Base-by-base conservation (phyloP, 2,329 filamentous ascomycete species). In the Fusarium sp. region DNA sequence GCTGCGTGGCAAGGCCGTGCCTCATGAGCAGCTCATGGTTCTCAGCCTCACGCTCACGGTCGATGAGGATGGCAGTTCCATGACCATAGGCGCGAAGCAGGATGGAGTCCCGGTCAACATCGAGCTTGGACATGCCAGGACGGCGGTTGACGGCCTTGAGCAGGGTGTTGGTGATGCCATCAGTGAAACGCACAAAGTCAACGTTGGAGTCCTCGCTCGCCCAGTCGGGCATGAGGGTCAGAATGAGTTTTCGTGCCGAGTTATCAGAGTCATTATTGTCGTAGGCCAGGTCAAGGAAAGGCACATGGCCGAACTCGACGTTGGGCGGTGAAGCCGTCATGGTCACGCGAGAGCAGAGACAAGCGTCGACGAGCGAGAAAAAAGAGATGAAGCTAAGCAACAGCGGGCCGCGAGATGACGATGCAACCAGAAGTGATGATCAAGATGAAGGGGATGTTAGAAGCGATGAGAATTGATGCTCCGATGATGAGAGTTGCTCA, bases 81-180 rank as follows among this genome's bases (percentile, higher is more conserved):
- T 96, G 90, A 74, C 96, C 96, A 80, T 97, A 99, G 67, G 96
- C 96, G 73, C 96, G 89, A 76, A 99, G 87, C 69, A 99, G 85
- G 72, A 98, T 88, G 33, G 96, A 92, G 71, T 97, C 92, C 67
- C 87, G 86, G 80, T 98, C 94, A 71, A 95, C 86, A 58, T 93
- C 88, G n/a, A 76, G 68, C 74, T 91, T 87, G 55, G 92, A 90
- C 71, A 91, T 84, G 54, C 91, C 92, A 1, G 83, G 79, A 25
- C 84, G 84, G 71, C 84, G 87, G 78, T 93, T 92, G 76, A 91
- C 81, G n/a, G 90, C 89, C 79, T 94, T 94, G 69, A 93, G 84
- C 53, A 95, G 83, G 54, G 94, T 98, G 81, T 99, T 99, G 72
- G 96, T 99, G 82, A 98, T 99, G 77, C 96, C 96, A 76, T 99